Percentiles rank a stretch among this genome's conserved stretches.
phyloP scores from a whole-genome alignment of 2,329 filamentous ascomycete genomes.

The Diaporthe sp. region DNA sequence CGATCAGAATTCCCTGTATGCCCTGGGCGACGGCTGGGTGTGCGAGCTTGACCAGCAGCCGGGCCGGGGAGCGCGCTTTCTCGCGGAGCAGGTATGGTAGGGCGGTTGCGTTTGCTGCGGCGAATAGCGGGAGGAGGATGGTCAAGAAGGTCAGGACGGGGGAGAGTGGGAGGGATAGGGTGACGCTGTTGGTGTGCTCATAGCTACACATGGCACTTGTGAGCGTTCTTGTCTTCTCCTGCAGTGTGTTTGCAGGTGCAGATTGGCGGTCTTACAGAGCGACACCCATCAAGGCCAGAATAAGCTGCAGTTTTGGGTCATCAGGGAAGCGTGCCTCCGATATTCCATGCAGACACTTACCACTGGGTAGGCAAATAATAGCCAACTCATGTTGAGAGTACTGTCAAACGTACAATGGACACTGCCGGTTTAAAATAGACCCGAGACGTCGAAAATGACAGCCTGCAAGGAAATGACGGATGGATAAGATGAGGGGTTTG shows the following conservation, averaged over 20 bases:
- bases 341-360: neutral
- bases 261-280: constrained; percentile 35
- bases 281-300: constrained; percentile 39
- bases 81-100: constrained; percentile 46
- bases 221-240: constrained; percentile 17
- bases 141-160: constrained; percentile 48
- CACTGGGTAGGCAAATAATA: constrained; percentile 3
- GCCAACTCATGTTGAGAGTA: constrained; percentile 8
- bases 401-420: neutral
- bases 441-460: neutral
- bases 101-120: constrained; percentile 49
- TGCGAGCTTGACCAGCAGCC: constrained; percentile 38
- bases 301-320: constrained; percentile 31
- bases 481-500: constrained; percentile 12
- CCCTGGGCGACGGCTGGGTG: constrained; percentile 50
- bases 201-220: constrained; percentile 42
- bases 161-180: constrained; percentile 54
- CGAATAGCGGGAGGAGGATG: constrained; percentile 53
- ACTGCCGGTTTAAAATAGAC: neutral
- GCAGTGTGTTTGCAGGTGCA: neutral
- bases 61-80: constrained; percentile 35
- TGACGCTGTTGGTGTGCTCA: constrained; percentile 50
- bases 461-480: neutral
- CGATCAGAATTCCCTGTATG: constrained; percentile 53
- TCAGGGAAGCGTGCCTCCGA: neutral